These are phyloP conservation scores for Neopestalotiopsis sp. DNA, from an alignment of 2,329 filamentous ascomycete species.

Conservation along the genomic window DNA sequence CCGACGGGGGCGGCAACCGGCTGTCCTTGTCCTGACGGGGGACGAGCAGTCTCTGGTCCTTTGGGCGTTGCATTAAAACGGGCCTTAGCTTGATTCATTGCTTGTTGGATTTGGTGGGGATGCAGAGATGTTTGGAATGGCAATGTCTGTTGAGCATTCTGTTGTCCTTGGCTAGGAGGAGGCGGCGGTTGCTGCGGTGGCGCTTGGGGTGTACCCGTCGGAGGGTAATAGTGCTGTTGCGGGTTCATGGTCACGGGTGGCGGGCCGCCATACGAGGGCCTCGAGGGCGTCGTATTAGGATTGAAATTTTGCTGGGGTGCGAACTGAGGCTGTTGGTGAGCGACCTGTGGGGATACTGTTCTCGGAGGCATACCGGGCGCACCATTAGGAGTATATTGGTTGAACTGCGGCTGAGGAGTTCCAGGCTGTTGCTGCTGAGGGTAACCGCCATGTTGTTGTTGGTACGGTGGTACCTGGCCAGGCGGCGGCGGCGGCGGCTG, in stretches of 20 bases:
- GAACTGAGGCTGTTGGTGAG: slow-evolving; percentile 34
- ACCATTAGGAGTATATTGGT: slow-evolving; percentile 34
- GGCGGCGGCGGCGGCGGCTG: slow-evolving; percentile 28
- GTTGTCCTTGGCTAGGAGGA: slow-evolving; percentile 27
- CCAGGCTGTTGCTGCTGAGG: slow-evolving; percentile 32
- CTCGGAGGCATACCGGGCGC: slow-evolving; percentile 29
- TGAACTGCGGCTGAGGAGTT: slow-evolving; percentile 34
- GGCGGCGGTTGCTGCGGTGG: slow-evolving; percentile 27
- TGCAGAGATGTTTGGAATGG: slow-evolving; percentile 36
- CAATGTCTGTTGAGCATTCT: slow-evolving; percentile 24
- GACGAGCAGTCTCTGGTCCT: slow-evolving; percentile 32
- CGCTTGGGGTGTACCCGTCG: slow-evolving; percentile 25
- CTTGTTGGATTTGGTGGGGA: slow-evolving; percentile 36
- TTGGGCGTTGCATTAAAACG: slow-evolving; percentile 35
- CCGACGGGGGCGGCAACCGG: slow-evolving; percentile 35
- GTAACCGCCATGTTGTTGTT: slow-evolving; percentile 27
- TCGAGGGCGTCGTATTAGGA: slow-evolving; percentile 30
- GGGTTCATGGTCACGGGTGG: slow-evolving; percentile 31
- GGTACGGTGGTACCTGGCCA: slow-evolving; percentile 25
- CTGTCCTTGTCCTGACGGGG: slow-evolving; percentile 26
- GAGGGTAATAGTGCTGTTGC: slow-evolving; percentile 32
- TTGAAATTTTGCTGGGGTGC: slow-evolving; percentile 34
- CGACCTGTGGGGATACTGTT: slow-evolving; percentile 36
- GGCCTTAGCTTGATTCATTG: slow-evolving; percentile 38
- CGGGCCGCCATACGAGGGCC: slow-evolving; percentile 33